Conservation (phyloP, 805 yeast species). For the Suhomyces canberraensis region DNA sequence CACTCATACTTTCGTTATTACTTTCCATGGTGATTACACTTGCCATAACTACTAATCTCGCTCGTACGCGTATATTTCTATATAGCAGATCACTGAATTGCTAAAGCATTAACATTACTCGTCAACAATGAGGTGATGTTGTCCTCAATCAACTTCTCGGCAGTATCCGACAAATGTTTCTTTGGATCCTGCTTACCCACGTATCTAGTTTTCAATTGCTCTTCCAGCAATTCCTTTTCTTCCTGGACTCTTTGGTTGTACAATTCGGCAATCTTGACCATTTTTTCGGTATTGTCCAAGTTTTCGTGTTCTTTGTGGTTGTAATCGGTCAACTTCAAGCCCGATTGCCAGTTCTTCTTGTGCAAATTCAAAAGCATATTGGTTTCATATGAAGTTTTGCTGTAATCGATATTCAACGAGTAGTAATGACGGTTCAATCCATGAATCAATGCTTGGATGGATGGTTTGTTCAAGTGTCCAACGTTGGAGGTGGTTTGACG, state of each 20-base stretch:
- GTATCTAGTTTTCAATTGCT: constrained; percentile 88
- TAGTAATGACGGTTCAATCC: constrained; percentile 96
- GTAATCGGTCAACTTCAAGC: constrained; percentile 75
- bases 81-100: constrained; percentile 69
- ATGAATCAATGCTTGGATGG: constrained; percentile 94
- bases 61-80: too few species aligned
- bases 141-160: constrained; percentile 81
- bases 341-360: constrained; percentile 94
- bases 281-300: constrained; percentile 63
- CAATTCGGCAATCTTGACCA: constrained; percentile 87
- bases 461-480: constrained; percentile 93
- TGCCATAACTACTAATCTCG: too few species aligned
- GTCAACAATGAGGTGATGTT: constrained; percentile 85
- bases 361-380: constrained; percentile 91
- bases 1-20: too few species aligned
- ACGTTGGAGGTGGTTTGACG: constrained; percentile 95
- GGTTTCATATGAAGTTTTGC: constrained; percentile 87
- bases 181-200: constrained; percentile 99
- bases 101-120: constrained; percentile 85
- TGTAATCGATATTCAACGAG: constrained; percentile 91
- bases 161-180: constrained; percentile 90
- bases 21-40: too few species aligned
- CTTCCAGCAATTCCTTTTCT: constrained; percentile 84
- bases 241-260: constrained; percentile 89
- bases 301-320: constrained; percentile 73